Evolutionary conservation across 2,329 filamentous ascomycete genomes (phyloP), one percentile per base, ranked within the genome.

Genomic region (Dendrostoma leiphaemia): DNA sequence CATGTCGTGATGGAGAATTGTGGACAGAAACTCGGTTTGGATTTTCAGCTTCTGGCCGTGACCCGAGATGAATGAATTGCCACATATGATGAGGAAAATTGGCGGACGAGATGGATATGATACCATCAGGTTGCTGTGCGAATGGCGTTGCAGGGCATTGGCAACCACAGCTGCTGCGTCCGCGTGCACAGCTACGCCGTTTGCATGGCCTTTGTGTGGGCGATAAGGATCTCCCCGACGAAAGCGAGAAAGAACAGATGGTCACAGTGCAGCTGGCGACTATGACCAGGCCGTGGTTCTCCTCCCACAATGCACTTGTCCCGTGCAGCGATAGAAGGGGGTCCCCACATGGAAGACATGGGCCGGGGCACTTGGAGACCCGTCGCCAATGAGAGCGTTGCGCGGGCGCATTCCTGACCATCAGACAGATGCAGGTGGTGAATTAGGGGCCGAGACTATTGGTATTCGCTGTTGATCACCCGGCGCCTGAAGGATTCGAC

Each of bases 401-500:
- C 53, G 47, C 53, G 51, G 51, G 48, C 54, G 58, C 48, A 52
- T 49, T 53, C 49, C 60, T 60, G 56, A 37, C 51, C 50, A 56
- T 48, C 53, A 56, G 41, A 47, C 46, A 51, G 52, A 46, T 56
- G 56, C 56, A 53, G 54, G 47, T 55, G 55, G 52, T 59, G 56
- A 48, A 34, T 38, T 51, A 53, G 49, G 50, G 47, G 46, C 50
- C 49, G 53, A 53, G 44, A 56, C 56, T 59, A 59, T 57, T 50
- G 56, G 49, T 38, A 45, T 23, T 50, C 19, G 53, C 35, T 38
- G 53, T 44, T 54, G 48, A 57, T 51, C 55, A 57, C 31, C 46
- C 51, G 51, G 45, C 37, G 34, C 35, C 28, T 43, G 55, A 54
- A 51, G 51, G 47, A 54, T 40, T 51, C 47, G 41, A 54, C n/a